Conservation (phyloP, 805 yeast genomes). For the Saccharomycopsis sp. region DNA sequence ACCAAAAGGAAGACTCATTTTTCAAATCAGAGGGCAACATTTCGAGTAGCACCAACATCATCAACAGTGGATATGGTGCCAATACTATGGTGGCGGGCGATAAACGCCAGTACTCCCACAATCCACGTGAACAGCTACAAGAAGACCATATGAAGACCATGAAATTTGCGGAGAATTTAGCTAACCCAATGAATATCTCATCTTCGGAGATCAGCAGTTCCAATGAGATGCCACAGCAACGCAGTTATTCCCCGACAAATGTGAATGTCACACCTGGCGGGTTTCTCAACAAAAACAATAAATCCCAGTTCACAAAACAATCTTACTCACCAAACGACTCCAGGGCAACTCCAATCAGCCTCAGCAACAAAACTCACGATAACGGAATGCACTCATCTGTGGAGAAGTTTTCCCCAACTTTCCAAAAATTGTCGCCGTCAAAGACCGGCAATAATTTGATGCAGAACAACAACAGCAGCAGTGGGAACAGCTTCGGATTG, state of each 20-base stretch:
- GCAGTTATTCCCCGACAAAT: background rate
- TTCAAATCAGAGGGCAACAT: too few relatives aligned
- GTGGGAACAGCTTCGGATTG: background rate
- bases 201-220: constrained; percentile 2
- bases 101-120: too few relatives aligned
- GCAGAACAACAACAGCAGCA: background rate
- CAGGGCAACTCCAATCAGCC: background rate
- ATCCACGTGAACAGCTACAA: too few relatives aligned
- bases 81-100: too few relatives aligned
- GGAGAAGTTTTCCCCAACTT: constrained; percentile 4
- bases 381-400: constrained; percentile 4
- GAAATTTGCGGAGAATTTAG: too few relatives aligned
- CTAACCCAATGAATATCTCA: background rate
- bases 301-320: background rate
- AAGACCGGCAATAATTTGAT: background rate
- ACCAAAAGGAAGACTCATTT: constrained; percentile 13
- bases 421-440: constrained; percentile 1
- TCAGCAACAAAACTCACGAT: background rate
- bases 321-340: constrained; percentile 2
- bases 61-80: too few relatives aligned
- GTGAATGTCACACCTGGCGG: background rate
- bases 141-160: too few relatives aligned
- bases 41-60: too few relatives aligned
- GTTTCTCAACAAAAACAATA: background rate
- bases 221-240: background rate